Base-by-base conservation (phyloP, 2,329 filamentous ascomycete genomes). In the Hirsutella minnesotensis region DNA sequence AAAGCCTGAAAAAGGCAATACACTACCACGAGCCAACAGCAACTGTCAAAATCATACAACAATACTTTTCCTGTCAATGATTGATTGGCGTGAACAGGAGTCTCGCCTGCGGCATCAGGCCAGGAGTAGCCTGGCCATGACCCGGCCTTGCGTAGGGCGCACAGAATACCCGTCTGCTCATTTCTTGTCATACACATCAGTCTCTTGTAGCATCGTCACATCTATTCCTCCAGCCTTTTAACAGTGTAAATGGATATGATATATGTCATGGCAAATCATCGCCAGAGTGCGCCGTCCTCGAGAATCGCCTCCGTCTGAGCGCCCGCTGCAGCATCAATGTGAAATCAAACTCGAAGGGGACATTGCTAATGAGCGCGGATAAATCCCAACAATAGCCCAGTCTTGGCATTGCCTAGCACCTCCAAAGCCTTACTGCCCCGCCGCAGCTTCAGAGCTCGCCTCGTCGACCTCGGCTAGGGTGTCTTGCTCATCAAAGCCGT, bases 401-500 rank as follows among this genome's bases (percentile, higher is more conserved):
- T 27, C 7, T n/a, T 27, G 24, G 24, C 24, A 27, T 12, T 7
- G 7, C 7, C 24, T 27, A 7, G 12, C 8, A 16, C 31, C 15
- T n/a, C 5, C 31, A 5, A n/a, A 35, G 9, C 15, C 21, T 38
- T n/a, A 40, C 27, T 34, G 31, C 15, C 18, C 39, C 16, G 39
- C 36, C 27, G 35, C 41, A 16, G 42, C 30, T 27, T 48, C 47
- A 21, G 42, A 27, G 15, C 60, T 59, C 33, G 57, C 62, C 54
- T 77, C 74, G 43, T 73, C 73, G 40, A 68, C 70, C 45, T 73
- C 72, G 5, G 63, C 60, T 13, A 77, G 58, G 37, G 70, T 68
- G 27, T 70, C 67, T 39, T 72, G 69, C 31, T 61, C 61, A 39
- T 79, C 70, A 46, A 73, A 70, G 21, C 56, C 61, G 31, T 65